These are phyloP conservation scores for Trichosporon sp. DNA, from an alignment of 1,284 basidiomycete species.

Conservation along the genomic window DNA sequence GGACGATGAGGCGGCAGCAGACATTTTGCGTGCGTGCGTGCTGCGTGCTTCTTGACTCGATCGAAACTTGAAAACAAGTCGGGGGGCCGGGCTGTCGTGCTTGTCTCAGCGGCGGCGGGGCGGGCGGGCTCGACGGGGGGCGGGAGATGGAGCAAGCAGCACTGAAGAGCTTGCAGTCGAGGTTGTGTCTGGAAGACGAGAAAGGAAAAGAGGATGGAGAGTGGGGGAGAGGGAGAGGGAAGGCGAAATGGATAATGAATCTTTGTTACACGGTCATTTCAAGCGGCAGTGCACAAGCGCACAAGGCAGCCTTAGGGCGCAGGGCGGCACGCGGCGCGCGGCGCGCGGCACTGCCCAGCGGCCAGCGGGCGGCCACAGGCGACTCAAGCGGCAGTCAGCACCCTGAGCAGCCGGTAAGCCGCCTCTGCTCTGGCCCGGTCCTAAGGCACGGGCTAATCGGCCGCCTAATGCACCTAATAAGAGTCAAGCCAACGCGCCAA, in stretches of 20 bases:
- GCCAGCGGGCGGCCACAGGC: not conserved
- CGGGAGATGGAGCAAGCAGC: not conserved
- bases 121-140: not conserved
- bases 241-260: conserved; percentile 3
- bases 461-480: not conserved
- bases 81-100: not conserved
- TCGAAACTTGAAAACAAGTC: not conserved
- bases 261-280: conserved; percentile 8
- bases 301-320: conserved; percentile 5
- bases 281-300: conserved; percentile 21
- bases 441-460: not conserved
- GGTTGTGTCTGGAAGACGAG: not conserved
- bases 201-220: not conserved
- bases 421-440: not conserved
- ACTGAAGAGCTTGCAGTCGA: not conserved
- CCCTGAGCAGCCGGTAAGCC: not conserved
- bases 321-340: conserved; percentile 6
- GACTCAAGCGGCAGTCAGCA: not conserved
- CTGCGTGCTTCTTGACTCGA: not conserved
- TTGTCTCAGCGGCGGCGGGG: not conserved
- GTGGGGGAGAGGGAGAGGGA: conserved; percentile 10
- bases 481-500: not conserved
- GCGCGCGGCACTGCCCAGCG: not conserved
- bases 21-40: not conserved
- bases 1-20: not conserved